These are phyloP conservation scores for Annona cherimola DNA, from an alignment of 164 flowering plant species.

Conservation along the genomic window DNA sequence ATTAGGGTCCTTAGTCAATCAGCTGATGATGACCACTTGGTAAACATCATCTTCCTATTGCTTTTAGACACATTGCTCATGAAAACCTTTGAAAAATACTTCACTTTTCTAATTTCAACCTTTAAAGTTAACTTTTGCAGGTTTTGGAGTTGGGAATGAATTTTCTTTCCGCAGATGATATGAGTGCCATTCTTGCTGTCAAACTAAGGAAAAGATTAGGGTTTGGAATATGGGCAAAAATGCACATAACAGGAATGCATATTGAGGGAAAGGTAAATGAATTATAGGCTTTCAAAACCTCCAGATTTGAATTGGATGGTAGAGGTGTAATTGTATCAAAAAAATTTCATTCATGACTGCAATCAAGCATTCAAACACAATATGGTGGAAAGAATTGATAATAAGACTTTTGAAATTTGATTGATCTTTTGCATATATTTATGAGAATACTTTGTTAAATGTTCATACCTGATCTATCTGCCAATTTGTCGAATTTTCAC, in stretches of 20 bases:
- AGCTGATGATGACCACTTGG: conserved; percentile 90
- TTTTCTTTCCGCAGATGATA: conserved; percentile 89
- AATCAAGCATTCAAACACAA: no score
- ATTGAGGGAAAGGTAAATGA: conserved; percentile 85
- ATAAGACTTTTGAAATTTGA: no score
- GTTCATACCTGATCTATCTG: no score
- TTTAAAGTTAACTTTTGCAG: conserved; percentile 33
- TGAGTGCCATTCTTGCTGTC: conserved; percentile 84
- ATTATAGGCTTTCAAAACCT: not conserved
- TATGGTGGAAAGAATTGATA: no score
- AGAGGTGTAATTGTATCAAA: not conserved
- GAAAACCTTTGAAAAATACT: not conserved
- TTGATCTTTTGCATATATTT: no score
- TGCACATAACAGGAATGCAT: conserved; percentile 93
- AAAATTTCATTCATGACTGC: not conserved
- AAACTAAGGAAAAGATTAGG: conserved; percentile 81
- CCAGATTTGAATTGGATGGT: not conserved
- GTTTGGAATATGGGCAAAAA: conserved; percentile 84
- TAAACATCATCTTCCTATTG: conserved; percentile 17
- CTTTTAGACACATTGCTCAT: not conserved
- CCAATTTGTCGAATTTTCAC: no score
- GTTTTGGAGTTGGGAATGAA: conserved; percentile 91
- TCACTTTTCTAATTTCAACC: not conserved
- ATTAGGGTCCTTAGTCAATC: conserved; percentile 72
- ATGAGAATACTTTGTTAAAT: no score